Conservation (phyloP, 78 protist species). For the Speleostelium caveatum region DNA sequence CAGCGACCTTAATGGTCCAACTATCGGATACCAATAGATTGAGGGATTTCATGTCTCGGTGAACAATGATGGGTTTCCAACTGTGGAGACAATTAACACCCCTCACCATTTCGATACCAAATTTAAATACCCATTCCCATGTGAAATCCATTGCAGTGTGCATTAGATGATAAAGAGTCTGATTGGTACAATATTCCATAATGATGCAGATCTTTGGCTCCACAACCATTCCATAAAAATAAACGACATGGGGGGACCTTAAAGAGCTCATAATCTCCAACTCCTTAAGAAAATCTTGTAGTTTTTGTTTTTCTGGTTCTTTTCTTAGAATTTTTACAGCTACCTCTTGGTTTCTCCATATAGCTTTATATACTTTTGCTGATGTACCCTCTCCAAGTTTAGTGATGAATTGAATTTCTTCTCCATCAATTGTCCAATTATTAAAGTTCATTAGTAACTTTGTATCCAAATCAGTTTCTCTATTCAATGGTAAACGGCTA, state of each 20-base stretch:
- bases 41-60: slow-evolving; percentile 79
- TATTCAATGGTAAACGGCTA: not conserved
- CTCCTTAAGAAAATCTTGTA: slow-evolving; percentile 74
- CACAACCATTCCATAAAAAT: slow-evolving; percentile 83
- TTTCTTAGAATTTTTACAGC: slow-evolving; percentile 77
- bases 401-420: slow-evolving; percentile 45
- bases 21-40: slow-evolving; percentile 58
- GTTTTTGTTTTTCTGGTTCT: slow-evolving; percentile 61
- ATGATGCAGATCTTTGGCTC: slow-evolving; percentile 79
- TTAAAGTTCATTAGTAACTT: slow-evolving; percentile 41
- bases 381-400: slow-evolving; percentile 79
- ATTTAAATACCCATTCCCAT: slow-evolving; percentile 83
- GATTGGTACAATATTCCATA: slow-evolving; percentile 79
- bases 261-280: slow-evolving; percentile 78
- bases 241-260: slow-evolving; percentile 77
- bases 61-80: slow-evolving; percentile 87
- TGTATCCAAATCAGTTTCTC: slow-evolving; percentile 17
- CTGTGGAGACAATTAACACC: slow-evolving; percentile 78
- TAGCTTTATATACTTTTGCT: slow-evolving; percentile 81
- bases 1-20: slow-evolving; percentile 67
- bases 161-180: slow-evolving; percentile 72
- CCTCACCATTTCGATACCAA: slow-evolving; percentile 46
- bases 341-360: slow-evolving; percentile 81
- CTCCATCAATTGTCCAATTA: slow-evolving; percentile 79
- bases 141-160: slow-evolving; percentile 56